Evolutionary conservation across 805 yeast genomes (phyloP).

Genomic region (Lachancea sp.): DNA sequence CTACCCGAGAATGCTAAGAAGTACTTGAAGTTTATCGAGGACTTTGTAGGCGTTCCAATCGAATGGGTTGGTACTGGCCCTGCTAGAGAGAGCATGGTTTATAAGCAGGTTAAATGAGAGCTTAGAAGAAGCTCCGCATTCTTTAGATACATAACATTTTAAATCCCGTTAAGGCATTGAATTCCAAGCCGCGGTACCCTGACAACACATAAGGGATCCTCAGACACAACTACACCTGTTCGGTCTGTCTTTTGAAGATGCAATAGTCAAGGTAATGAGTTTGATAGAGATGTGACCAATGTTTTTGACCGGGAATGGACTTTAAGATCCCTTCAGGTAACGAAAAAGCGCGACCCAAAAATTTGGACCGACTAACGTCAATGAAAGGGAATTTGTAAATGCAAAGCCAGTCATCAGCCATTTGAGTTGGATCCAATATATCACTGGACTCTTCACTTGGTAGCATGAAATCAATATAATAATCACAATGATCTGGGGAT

Average conservation of each 20-base stretch:
- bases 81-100: slow-evolving; percentile 87
- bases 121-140: not conserved
- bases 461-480: slow-evolving; percentile 56
- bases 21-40: slow-evolving; percentile 81
- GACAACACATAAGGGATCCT: not conserved
- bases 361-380: slow-evolving; percentile 46
- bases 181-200: not conserved
- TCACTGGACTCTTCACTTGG: slow-evolving; percentile 41
- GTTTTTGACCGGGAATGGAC: slow-evolving; percentile 17
- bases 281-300: slow-evolving; percentile 24
- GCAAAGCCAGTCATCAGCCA: slow-evolving; percentile 40
- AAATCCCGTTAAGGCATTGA: not conserved
- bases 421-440: slow-evolving; percentile 33
- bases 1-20: slow-evolving; percentile 83
- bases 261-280: slow-evolving; percentile 49
- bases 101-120: slow-evolving; percentile 35
- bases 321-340: slow-evolving; percentile 38
- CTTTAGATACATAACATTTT: not conserved
- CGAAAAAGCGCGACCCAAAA: slow-evolving; percentile 49
- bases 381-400: slow-evolving; percentile 45
- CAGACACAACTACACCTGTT: not conserved
- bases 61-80: slow-evolving; percentile 99
- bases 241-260: slow-evolving; percentile 30
- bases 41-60: slow-evolving; percentile 74
- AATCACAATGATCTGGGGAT: slow-evolving; percentile 52